These are phyloP conservation scores for Phellinidium pouzarii DNA, from an alignment of 1,284 basidiomycete species.

Conservation along the genomic window DNA sequence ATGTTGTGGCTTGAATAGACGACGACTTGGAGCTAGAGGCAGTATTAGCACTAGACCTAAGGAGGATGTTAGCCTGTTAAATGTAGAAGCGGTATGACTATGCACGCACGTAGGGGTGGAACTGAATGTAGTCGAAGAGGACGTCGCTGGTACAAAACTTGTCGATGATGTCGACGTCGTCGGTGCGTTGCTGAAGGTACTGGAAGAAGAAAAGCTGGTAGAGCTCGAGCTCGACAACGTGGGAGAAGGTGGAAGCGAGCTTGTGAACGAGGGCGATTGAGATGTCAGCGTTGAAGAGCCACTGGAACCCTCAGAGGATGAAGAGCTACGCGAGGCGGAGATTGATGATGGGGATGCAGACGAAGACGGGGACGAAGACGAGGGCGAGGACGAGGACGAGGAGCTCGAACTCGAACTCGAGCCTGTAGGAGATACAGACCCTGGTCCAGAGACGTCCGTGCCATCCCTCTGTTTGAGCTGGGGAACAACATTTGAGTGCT, in stretches of 20 bases:
- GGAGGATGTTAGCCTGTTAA: background rate
- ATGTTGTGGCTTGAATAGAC: background rate
- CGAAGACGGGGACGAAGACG: background rate
- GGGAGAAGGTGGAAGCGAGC: slow-evolving; percentile 5
- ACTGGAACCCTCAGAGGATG: background rate
- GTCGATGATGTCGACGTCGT: slow-evolving; percentile 5
- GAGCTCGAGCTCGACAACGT: slow-evolving; percentile 7
- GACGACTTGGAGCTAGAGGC: slow-evolving; percentile 1
- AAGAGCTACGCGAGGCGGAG: background rate
- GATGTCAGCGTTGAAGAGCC: slow-evolving; percentile 1
- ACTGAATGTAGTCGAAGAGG: slow-evolving; percentile 1
- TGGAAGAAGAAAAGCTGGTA: slow-evolving; percentile 2
- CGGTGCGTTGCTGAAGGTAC: background rate
- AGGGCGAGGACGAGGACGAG: background rate
- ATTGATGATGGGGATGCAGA: background rate
- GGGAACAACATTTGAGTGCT: background rate
- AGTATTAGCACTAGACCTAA: slow-evolving; percentile 7
- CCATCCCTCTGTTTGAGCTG: too few relatives aligned
- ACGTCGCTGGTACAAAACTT: background rate
- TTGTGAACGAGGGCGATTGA: slow-evolving; percentile 1
- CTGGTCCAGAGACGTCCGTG: background rate
- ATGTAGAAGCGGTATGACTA: background rate
- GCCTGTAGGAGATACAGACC: background rate
- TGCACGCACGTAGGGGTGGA: slow-evolving; percentile 3
- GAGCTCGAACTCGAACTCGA: background rate